Base-by-base conservation (phyloP, 208 protist species). In the Chromosphaera perkinsii region DNA sequence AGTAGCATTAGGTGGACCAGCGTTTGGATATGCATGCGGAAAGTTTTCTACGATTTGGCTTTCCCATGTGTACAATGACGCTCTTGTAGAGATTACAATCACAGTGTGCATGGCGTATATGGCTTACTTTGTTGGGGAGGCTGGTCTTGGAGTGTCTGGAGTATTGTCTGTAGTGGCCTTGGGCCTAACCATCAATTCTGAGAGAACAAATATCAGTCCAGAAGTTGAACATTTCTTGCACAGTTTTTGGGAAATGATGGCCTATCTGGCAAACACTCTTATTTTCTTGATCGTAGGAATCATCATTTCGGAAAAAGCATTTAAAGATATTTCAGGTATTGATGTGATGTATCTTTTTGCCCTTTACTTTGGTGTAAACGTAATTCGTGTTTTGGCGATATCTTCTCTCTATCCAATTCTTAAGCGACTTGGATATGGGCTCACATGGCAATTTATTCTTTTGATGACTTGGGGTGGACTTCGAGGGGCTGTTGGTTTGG, bases 101-200 rank as follows among this genome's bases (percentile, higher is more conserved):
- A 70, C 66, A 12, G n/a, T 79, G 12, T 48, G 32, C 36, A 27
- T 26, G 5, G 32, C 72, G 7, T 77, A 73, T 56, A 27, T 72
- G 32, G 20, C 45, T n/a, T 79, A 73, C 45, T 79, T 32, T 27
- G 47, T 76, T 22, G 75, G 77, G 58, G 51, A 49, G 9, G 17
- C 42, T 5, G 20, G 37, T 33, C 31, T 72, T n/a, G 47, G 68
- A n/a, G 61, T 78, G 24, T 78, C 74, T 17, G 69, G 74, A 36
- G 75, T 79, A 14, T 54, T 79, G 3, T 63, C 71, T 35, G 48
- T 74, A 27, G 72, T 79, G 36, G 35, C 40, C 36, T 24, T 77
- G 4, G 75, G 75, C 5, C 37, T 68, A n/a, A 20, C 29, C 24
- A 32, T 71, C 24, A 20, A 40, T 10, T 22, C 20, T 3, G 35